Base-by-base conservation (phyloP, 192 early-diverging fungal species). In the Podila epicladia region DNA sequence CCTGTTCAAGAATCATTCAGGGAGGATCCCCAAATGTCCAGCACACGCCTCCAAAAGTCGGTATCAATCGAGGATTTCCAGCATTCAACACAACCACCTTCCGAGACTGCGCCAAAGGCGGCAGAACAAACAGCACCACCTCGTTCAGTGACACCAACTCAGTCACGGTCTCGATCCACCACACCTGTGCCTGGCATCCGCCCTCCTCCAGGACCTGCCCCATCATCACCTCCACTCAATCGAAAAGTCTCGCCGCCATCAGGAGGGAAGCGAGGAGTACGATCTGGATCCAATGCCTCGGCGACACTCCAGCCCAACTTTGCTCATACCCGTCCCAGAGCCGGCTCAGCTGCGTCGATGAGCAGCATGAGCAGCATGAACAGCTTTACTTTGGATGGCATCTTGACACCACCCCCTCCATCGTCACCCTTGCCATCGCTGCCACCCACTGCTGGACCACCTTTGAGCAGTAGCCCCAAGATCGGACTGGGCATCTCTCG, bases 191-290 rank as follows among this genome's bases (percentile, higher is more conserved):
- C 62, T 6, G 64, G 57, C 29, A 77, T 77, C 24, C 67, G 64
- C 17, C 74, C 68, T 6, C 74, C 74, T 29, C 74, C 74, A 50
- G 74, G 74, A 29, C 68, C 68, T n/a, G 74, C 74, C 9, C 74
- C 74, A 5, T 22, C 68, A 13, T 65, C 58, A 12, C 24, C 62
- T 4, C 8, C 50, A 12, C 57, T 61, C 17, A 6, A 37, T 33
- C 64, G 72, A 51, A 74, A 67, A 32, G 58, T 74, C n/a, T 62
- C 65, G 6, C 72, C 72, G 11, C n/a, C 57, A 9, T 62, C 58
- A 35, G 69, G 53, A 20, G 53, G 58, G 41, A 77, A 61, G 20
- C 74, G 69, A 48, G 62, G 66, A 8, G 48, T 45, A 37, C 38
- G 67, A 24, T 49, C 51, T 64, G 55, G 29, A 5, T 22, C 29